Evolutionary conservation across 306 rosid species (phyloP).

Genomic region (Cotoneaster glaucophyllus): DNA sequence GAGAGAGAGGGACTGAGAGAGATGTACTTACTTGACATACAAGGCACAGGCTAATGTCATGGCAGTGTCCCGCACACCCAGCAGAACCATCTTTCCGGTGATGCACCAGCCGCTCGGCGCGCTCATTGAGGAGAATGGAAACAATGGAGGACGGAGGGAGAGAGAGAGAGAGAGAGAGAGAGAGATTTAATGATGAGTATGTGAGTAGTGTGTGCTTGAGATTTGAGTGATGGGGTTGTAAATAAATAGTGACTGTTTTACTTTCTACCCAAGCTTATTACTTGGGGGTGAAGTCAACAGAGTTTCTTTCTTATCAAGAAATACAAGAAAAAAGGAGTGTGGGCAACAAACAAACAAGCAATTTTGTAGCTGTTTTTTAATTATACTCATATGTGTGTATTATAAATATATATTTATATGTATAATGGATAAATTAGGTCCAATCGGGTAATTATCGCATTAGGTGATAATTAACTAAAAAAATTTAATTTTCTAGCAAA

Average conservation of each 20-base stretch:
- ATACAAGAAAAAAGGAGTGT: not conserved
- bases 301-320: no score
- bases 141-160: no score
- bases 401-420: no score
- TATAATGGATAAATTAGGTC: no score
- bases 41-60: not conserved
- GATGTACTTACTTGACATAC: not conserved
- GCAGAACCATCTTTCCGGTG: not conserved
- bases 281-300: not conserved
- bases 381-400: no score
- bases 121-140: not conserved
- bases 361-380: not conserved
- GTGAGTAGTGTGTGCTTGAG: not conserved
- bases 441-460: no score
- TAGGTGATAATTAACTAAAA: no score
- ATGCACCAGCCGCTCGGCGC: not conserved
- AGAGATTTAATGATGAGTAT: not conserved
- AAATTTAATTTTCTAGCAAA: no score
- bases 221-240: no score
- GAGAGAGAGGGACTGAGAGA: not conserved
- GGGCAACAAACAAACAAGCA: not conserved
- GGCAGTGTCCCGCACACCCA: not conserved
- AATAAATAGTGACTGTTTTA: not conserved
- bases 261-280: not conserved
- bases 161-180: no score